Base-by-base conservation (phyloP, 2,329 filamentous ascomycete genomes). In the Nigrospora osmanthi region DNA sequence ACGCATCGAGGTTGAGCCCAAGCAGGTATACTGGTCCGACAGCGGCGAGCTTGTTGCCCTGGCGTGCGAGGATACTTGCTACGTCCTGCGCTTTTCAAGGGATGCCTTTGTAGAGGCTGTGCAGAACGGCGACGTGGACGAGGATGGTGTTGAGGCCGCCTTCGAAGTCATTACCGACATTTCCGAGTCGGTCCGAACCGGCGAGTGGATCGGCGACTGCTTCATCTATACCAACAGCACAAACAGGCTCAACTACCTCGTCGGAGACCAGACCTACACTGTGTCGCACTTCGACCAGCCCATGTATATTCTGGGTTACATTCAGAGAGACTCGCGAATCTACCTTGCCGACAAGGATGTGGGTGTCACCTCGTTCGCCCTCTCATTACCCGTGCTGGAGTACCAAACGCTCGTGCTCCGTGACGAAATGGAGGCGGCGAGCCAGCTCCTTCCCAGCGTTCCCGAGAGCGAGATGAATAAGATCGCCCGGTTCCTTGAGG, bases 171-270 rank as follows among this genome's bases (percentile, higher is more conserved):
- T 97, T 44, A 95, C 90, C 19, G 93, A 97, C 62, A 89, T 96
- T 60, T 91, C 85, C 61, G 93, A 97, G 69, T 87, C 84, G 52
- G 89, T 97, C 42, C 86, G 88, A 52, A 96, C 91, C 16, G 93
- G 91, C 55, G 87, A 95, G 70, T 98, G 93, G 93, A 87, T 98
- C 46, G 93, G 93, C 50, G 93, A 98, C 70, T 95, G 91, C 72
- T 95, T 98, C 75, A 90, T 97, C 64, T 98, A 97, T 76, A 96
- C 93, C 45, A 97, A 95, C 75, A 87, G 79, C 64, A 95, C 90
- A 11, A 96, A 97, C 74, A 87, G 93, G 50, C 75, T 98, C 48
- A 97, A 97, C 73, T 97, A 97, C 70, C 81, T 98, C 17, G 91
- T 98, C 13, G 93, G 93, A 53, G 93, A 97, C 68, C 90, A 97